phyloP scores from a whole-genome alignment of 2,329 filamentous ascomycete genomes.

The Talaromyces sp. region DNA sequence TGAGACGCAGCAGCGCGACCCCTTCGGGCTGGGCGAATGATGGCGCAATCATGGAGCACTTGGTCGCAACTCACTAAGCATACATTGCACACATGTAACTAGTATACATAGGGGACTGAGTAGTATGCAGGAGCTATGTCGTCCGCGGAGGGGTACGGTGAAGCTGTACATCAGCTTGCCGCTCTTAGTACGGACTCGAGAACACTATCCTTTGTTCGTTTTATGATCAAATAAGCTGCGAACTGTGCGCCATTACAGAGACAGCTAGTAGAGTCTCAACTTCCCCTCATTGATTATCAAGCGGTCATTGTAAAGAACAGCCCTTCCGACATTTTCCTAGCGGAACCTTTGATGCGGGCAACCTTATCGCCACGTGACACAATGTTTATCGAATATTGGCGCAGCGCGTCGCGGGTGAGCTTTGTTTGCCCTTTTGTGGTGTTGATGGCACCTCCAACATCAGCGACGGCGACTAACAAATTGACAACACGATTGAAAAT shows the following conservation, averaged over 20 bases:
- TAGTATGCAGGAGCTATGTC: not conserved
- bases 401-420: slow-evolving; percentile 1
- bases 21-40: not conserved
- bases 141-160: not conserved
- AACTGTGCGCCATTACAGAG: not conserved
- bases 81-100: no score
- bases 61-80: not conserved
- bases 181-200: not conserved
- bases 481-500: not conserved
- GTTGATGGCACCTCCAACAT: not conserved
- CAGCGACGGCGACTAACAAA: not conserved
- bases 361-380: slow-evolving; percentile 9
- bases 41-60: slow-evolving; percentile 2
- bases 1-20: not conserved
- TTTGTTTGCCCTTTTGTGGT: not conserved
- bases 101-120: no score
- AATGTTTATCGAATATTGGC: not conserved
- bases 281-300: not conserved
- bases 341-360: no score
- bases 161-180: not conserved
- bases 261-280: not conserved
- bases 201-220: not conserved
- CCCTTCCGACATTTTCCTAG: not conserved
- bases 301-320: not conserved
- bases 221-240: not conserved